phyloP scores from a whole-genome alignment of 1,284 basidiomycete genomes.

The Exsudoporus floridanus region DNA sequence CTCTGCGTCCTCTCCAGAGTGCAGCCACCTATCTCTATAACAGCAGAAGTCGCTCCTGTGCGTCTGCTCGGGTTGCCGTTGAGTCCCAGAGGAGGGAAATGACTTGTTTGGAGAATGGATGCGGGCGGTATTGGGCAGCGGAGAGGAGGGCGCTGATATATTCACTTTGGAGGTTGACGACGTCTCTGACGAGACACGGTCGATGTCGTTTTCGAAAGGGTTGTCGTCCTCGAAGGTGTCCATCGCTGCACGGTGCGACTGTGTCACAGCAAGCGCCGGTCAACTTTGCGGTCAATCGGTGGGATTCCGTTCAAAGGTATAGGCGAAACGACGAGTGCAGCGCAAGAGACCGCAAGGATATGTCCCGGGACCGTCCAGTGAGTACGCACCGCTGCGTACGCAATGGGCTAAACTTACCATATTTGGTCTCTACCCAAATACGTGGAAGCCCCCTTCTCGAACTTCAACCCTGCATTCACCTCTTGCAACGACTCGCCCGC shows the following conservation, averaged over 20 bases:
- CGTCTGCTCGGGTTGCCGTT: constrained; percentile 48
- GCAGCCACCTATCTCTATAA: constrained; percentile 66
- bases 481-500: constrained; percentile 26
- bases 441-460: constrained; percentile 47
- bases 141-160: constrained; percentile 65
- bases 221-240: constrained; percentile 77
- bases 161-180: constrained; percentile 63
- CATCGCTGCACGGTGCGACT: constrained; percentile 40
- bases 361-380: neutral
- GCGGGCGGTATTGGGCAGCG: constrained; percentile 43
- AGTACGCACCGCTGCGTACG: constrained; percentile 8
- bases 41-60: constrained; percentile 77
- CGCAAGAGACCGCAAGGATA: neutral
- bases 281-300: neutral
- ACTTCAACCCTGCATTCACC: constrained; percentile 34
- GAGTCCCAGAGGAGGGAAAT: constrained; percentile 56
- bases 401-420: constrained; percentile 14
- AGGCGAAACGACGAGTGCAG: neutral
- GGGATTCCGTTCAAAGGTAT: neutral
- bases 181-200: constrained; percentile 58
- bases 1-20: constrained; percentile 78
- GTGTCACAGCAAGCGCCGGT: neutral
- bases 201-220: constrained; percentile 69
- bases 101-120: constrained; percentile 44
- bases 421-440: constrained; percentile 53